Conservation (phyloP, 192 early-diverging fungal genomes). For the Mortierella claussenii region DNA sequence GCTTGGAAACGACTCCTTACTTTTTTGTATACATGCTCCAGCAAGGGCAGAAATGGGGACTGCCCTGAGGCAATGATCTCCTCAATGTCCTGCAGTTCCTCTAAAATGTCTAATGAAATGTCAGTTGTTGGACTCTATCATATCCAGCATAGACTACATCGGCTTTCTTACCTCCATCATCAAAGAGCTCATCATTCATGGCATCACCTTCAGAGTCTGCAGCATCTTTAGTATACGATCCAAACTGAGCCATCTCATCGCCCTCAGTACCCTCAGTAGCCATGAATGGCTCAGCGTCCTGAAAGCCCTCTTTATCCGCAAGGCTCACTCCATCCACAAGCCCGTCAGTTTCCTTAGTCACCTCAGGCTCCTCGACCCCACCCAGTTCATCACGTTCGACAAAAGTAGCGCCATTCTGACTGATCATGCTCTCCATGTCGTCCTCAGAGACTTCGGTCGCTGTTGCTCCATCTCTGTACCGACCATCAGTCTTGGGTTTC, state of each 20-base stretch:
- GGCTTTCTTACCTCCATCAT: conserved; percentile 17
- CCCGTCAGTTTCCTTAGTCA: too few species aligned
- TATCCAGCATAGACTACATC: conserved; percentile 7
- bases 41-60: conserved; percentile 27
- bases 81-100: conserved; percentile 27
- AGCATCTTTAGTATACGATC: conserved; percentile 18
- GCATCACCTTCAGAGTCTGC: conserved; percentile 5
- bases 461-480: neutral
- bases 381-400: too few species aligned
- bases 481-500: neutral
- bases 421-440: conserved; percentile 11
- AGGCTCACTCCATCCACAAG: too few species aligned
- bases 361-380: too few species aligned
- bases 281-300: conserved; percentile 10
- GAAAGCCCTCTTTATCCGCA: neutral
- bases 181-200: neutral
- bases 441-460: conserved; percentile 8
- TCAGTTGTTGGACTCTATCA: conserved; percentile 1
- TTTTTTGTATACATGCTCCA: conserved; percentile 11
- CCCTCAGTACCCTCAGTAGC: conserved; percentile 9
- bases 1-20: conserved; percentile 17
- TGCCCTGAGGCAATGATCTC: conserved; percentile 20
- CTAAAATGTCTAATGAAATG: conserved; percentile 14
- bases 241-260: conserved; percentile 17
- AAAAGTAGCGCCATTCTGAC: neutral